Conservation (phyloP, 495 filamentous ascomycete species). For the Amorphotheca resinae region DNA sequence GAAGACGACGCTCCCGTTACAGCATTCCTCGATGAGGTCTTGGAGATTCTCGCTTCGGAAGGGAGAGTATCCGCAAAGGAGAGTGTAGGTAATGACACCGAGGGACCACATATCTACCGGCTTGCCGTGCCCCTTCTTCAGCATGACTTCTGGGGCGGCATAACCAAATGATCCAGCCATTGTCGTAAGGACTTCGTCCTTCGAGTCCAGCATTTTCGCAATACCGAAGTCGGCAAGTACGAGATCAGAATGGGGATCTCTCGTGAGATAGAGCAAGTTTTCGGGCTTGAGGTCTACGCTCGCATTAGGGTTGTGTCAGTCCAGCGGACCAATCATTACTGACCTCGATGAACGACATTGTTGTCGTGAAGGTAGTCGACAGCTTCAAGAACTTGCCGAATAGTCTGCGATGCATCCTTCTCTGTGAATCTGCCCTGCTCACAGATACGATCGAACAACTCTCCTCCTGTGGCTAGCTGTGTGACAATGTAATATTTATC, state of each 20-base stretch:
- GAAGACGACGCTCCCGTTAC: slow-evolving; percentile 79
- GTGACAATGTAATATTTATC: slow-evolving; percentile 99
- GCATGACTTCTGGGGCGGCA: slow-evolving; percentile 95
- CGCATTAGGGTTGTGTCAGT: not conserved
- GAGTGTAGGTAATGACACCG: slow-evolving; percentile 96
- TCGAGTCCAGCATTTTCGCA: slow-evolving; percentile 90
- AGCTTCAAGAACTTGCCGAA: slow-evolving; percentile 87
- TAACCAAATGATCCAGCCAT: slow-evolving; percentile 99
- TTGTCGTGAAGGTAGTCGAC: slow-evolving; percentile 91
- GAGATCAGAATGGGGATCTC: slow-evolving; percentile 61
- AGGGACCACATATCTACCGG: slow-evolving; percentile 99
- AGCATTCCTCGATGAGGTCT: slow-evolving; percentile 93
- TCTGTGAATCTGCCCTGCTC: slow-evolving; percentile 98
- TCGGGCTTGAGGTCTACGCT: slow-evolving; percentile 91
- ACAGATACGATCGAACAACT: slow-evolving; percentile 97
- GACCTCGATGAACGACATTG: slow-evolving; percentile 94
- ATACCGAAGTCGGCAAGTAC: slow-evolving; percentile 98
- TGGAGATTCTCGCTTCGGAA: slow-evolving; percentile 90
- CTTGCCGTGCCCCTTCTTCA: slow-evolving; percentile 94
- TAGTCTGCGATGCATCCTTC: slow-evolving; percentile 94
- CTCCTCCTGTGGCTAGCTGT: slow-evolving; percentile 88
- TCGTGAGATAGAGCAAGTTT: slow-evolving; percentile 88
- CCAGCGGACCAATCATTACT: no score
- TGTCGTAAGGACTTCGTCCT: slow-evolving; percentile 84
- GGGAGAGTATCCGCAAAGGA: slow-evolving; percentile 97